Percentiles rank a stretch among this genome's conserved stretches.
These are phyloP conservation scores for Flaveria trinervia DNA, from an alignment of 129 eudicot genomes.

Conservation along the genomic window DNA sequence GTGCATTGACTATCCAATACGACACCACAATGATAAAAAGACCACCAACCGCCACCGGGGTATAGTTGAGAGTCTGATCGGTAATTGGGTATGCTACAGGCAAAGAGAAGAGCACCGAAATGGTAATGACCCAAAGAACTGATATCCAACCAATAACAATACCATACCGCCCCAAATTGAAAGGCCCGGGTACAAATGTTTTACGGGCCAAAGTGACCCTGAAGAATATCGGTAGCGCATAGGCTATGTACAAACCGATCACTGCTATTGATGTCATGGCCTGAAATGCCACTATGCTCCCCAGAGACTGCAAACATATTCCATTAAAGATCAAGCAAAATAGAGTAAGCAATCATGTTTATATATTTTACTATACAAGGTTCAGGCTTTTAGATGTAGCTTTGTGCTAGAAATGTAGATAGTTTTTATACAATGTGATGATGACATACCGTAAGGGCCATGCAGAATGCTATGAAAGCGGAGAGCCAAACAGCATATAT, in stretches of 20 bases:
- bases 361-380: too few species aligned
- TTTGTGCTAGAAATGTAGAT: neutral
- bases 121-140: constrained; percentile 79
- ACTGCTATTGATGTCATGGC: constrained; percentile 99
- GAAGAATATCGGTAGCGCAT: constrained; percentile 87
- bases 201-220: constrained; percentile 90
- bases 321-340: neutral
- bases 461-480: constrained; percentile 81
- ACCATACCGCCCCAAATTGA: constrained; percentile 75
- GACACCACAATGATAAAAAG: constrained; percentile 57
- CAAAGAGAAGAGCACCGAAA: constrained; percentile 82
- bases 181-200: constrained; percentile 81
- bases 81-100: constrained; percentile 89
- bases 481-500: constrained; percentile 94
- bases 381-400: neutral
- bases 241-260: constrained; percentile 93
- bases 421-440: neutral
- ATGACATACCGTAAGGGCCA: constrained; percentile 89
- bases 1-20: constrained; percentile 73
- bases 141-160: constrained; percentile 82
- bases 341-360: neutral
- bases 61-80: constrained; percentile 72
- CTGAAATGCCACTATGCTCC: constrained; percentile 95
- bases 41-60: constrained; percentile 96
- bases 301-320: constrained; percentile 69